Evolutionary conservation across 805 yeast species (phyloP).

Genomic region (Diddensiella transvaalensis): DNA sequence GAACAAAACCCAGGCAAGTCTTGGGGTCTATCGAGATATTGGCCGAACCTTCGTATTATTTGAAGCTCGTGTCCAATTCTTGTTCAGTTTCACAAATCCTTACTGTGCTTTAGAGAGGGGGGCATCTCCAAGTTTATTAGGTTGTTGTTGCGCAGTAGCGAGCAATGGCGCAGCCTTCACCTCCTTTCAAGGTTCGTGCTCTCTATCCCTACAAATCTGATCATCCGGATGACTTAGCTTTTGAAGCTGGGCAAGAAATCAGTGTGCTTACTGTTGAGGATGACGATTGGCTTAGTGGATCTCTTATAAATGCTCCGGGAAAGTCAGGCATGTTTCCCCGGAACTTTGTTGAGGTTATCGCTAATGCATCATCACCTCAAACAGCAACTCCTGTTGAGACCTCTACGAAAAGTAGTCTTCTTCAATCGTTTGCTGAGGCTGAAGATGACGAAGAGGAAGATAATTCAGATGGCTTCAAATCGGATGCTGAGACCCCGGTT

Average conservation of each 20-base stretch:
- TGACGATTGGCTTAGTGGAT: constrained; percentile 87
- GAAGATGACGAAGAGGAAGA: constrained; percentile 14
- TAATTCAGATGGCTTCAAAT: constrained; percentile 4
- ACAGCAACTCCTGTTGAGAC: constrained; percentile 9
- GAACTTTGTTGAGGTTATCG: constrained; percentile 59
- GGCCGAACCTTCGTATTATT: no score
- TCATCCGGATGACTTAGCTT: constrained; percentile 79
- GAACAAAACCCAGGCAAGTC: not conserved
- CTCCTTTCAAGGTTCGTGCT: constrained; percentile 68
- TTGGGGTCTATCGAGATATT: no score
- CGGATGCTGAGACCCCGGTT: not conserved
- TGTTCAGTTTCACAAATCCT: no score
- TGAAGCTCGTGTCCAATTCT: no score
- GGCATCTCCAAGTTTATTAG: no score
- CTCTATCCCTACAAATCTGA: constrained; percentile 64
- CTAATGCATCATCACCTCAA: not conserved
- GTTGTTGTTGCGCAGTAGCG: not conserved
- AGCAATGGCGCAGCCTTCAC: constrained; percentile 11
- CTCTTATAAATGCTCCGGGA: constrained; percentile 41
- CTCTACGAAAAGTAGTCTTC: not conserved
- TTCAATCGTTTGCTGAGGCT: constrained; percentile 11
- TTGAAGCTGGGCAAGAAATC: constrained; percentile 63
- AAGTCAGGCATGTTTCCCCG: constrained; percentile 81
- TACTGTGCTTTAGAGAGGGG: no score
- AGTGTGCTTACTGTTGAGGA: constrained; percentile 79